Evolutionary conservation across 73 alveolate species (phyloP).

Genomic region (Paramecium sonneborni): DNA sequence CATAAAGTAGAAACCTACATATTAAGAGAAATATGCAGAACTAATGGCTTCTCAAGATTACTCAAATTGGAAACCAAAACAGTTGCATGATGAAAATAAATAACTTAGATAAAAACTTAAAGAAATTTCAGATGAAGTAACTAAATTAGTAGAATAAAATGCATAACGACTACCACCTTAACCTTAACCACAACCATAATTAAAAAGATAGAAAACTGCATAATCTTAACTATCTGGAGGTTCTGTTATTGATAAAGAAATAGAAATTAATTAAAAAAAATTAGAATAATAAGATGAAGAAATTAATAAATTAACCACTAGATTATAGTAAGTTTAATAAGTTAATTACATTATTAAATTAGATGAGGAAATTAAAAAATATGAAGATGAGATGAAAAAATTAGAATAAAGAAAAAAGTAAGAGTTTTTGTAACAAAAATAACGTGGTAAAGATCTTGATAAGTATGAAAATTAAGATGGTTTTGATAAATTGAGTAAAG

Average conservation of each 20-base stretch:
- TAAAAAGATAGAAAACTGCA: neutral
- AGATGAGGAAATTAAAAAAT: neutral
- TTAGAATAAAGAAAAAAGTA: neutral
- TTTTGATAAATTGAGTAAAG: neutral
- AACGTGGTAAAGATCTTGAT: neutral
- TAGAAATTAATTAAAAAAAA: neutral
- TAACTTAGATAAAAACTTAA: neutral
- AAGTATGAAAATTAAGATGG: neutral
- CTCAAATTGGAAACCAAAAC: conserved; percentile 18
- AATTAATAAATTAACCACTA: neutral
- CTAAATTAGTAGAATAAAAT: neutral
- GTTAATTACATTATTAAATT: neutral
- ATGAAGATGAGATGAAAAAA: neutral
- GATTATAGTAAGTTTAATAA: neutral
- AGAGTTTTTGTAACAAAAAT: neutral
- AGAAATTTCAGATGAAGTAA: conserved; percentile 3
- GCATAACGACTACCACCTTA: neutral
- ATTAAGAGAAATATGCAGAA: neutral
- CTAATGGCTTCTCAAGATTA: neutral
- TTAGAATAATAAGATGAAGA: neutral
- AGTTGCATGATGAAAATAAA: conserved; percentile 1
- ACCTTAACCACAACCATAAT: neutral
- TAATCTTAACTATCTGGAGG: neutral
- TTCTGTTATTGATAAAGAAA: neutral
- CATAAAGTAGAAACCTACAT: neutral